Conservation (phyloP, 2,329 filamentous ascomycete species). For the Dactylonectria macrodidyma region DNA sequence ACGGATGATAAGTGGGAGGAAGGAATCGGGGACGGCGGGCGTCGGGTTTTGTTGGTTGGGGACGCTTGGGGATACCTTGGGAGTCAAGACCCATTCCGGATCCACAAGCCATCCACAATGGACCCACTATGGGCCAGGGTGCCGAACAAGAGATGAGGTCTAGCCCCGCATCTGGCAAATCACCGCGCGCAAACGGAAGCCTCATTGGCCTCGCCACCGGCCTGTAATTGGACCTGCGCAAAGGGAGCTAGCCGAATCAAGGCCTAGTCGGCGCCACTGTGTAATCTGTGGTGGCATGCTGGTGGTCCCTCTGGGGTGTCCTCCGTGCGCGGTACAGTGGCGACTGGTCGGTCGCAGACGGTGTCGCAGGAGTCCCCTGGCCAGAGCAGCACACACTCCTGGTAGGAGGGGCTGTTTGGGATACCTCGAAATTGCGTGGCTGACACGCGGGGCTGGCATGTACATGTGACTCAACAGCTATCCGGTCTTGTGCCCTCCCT, state of each 20-base stretch:
- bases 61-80: conserved; percentile 39
- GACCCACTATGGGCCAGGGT: conserved; percentile 38
- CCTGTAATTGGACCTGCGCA: conserved; percentile 50
- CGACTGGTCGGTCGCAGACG: conserved; percentile 28
- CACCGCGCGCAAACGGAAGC: conserved; percentile 38
- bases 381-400: conserved; percentile 37
- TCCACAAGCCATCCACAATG: conserved; percentile 23
- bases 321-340: conserved; percentile 42
- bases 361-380: conserved; percentile 38
- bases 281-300: conserved; percentile 51
- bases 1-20: conserved; percentile 47
- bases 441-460: conserved; percentile 26
- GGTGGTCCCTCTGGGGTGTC: conserved; percentile 35
- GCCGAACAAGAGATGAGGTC: conserved; percentile 43
- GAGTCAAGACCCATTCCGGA: conserved; percentile 29
- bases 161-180: conserved; percentile 50
- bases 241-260: conserved; percentile 37
- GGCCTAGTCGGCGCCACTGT: conserved; percentile 46
- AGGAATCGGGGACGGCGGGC: conserved; percentile 47
- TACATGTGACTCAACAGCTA: conserved; percentile 44
- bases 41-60: conserved; percentile 52
- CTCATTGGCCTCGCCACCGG: conserved; percentile 51
- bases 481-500: conserved; percentile 31
- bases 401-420: conserved; percentile 38
- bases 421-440: conserved; percentile 38